phyloP scores from a whole-genome alignment of 164 flowering plant genomes.

The Macadamia integrifolia region DNA sequence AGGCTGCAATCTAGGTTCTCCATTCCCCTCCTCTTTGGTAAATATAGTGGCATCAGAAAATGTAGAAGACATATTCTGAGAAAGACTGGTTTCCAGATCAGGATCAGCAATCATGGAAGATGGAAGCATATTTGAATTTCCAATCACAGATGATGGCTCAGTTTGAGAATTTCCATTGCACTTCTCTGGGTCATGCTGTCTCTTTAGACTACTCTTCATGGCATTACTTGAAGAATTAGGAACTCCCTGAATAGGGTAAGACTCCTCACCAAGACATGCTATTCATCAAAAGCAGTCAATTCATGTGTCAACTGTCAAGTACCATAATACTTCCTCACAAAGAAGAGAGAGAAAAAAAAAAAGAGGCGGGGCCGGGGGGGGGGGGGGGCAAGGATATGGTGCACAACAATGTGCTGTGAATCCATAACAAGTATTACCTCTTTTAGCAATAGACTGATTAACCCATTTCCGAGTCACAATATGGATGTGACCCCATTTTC shows the following conservation, averaged over 20 bases:
- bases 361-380: too few relatives aligned
- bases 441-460: conserved; percentile 69
- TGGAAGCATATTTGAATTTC: conserved; percentile 32
- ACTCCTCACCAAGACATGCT: conserved; percentile 88
- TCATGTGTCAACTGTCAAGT: conserved; percentile 14
- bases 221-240: conserved; percentile 31
- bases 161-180: conserved; percentile 22
- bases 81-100: conserved; percentile 50
- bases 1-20: conserved; percentile 21
- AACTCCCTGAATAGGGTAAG: conserved; percentile 59
- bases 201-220: conserved; percentile 18
- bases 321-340: neutral
- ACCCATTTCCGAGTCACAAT: conserved; percentile 80
- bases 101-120: conserved; percentile 27
- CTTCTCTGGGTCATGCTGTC: conserved; percentile 36
- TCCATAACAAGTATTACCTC: conserved; percentile 40
- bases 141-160: conserved; percentile 26
- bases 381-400: neutral
- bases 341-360: neutral
- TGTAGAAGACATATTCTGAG: conserved; percentile 44
- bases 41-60: conserved; percentile 29
- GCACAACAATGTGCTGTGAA: neutral
- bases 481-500: conserved; percentile 71
- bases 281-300: conserved; percentile 18
- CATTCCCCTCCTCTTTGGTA: conserved; percentile 30